phyloP scores from a whole-genome alignment of 2,329 filamentous ascomycete species.

The Capronia americana region DNA sequence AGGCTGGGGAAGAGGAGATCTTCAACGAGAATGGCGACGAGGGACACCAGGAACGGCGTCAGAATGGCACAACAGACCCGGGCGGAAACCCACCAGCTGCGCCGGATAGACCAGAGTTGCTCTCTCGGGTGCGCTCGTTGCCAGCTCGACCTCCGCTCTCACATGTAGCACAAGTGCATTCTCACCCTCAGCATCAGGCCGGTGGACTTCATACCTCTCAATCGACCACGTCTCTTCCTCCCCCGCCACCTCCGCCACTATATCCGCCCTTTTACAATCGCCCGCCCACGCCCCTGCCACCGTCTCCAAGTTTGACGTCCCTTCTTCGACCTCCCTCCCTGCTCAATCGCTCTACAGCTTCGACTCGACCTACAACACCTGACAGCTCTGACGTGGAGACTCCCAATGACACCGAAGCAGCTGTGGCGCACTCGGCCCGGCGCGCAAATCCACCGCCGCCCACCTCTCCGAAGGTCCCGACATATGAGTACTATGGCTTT shows the following conservation, averaged over 20 bases:
- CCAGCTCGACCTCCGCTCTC: constrained; percentile 27
- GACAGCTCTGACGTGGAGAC: constrained; percentile 87
- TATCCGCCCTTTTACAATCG: constrained; percentile 95
- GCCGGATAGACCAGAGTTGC: constrained; percentile 21
- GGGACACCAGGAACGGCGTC: constrained; percentile 37
- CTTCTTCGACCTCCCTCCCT: constrained; percentile 74
- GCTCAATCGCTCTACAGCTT: constrained; percentile 57
- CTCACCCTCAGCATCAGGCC: constrained; percentile 2
- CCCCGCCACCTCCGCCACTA: constrained; percentile 58
- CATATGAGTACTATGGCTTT: constrained; percentile 99
- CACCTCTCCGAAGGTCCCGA: constrained; percentile 92
- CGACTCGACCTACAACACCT: constrained; percentile 89
- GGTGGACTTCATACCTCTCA: constrained; percentile 32
- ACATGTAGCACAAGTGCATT: constrained; percentile 3
- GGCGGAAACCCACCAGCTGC: constrained; percentile 20
- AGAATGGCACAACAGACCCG: constrained; percentile 16
- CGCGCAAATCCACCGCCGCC: constrained; percentile 73
- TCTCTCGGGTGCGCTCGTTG: constrained; percentile 31
- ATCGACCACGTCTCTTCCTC: constrained; percentile 42
- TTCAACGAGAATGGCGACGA: constrained; percentile 14
- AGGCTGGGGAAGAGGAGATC: constrained; percentile 11
- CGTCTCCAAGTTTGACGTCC: constrained; percentile 89
- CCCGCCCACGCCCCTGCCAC: constrained; percentile 91
- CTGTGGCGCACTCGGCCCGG: constrained; percentile 65
- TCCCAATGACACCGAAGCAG: constrained; percentile 64